Evolutionary conservation across 495 filamentous ascomycete genomes (phyloP).

Genomic region (Aspergillus conjunctus): DNA sequence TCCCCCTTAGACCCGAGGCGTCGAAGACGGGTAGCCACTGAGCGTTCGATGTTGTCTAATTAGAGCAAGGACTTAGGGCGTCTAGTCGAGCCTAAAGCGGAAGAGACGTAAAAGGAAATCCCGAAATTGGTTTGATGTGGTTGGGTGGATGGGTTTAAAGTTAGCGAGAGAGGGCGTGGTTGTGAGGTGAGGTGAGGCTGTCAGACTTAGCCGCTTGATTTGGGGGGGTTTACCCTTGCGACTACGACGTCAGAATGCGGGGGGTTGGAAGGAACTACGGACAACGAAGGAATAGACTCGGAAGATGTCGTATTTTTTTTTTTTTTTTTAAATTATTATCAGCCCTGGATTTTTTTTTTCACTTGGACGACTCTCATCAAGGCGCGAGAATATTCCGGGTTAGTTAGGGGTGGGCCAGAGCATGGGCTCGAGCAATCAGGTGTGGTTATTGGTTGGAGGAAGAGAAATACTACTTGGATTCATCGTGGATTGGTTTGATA

Average conservation of each 20-base stretch:
- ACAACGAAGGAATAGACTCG: no score
- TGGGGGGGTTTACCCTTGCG: neutral
- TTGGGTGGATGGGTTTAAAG: neutral
- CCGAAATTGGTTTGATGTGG: slow-evolving; percentile 6
- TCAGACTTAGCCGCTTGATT: no score
- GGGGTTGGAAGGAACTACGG: neutral
- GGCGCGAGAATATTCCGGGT: slow-evolving; percentile 13
- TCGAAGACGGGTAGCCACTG: no score
- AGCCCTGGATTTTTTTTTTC: no score
- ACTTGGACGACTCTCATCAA: slow-evolving; percentile 1
- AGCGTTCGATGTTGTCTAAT: no score
- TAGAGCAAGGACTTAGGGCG: no score
- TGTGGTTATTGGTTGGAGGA: neutral
- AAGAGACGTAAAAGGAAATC: slow-evolving; percentile 18
- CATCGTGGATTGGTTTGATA: neutral
- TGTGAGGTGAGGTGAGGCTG: neutral
- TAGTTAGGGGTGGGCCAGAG: neutral
- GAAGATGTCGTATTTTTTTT: neutral
- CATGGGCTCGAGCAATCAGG: neutral
- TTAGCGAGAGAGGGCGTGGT: neutral
- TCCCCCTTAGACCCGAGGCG: no score
- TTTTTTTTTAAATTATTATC: neutral
- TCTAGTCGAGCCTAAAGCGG: slow-evolving; percentile 1
- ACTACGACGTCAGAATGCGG: slow-evolving; percentile 8
- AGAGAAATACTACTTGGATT: neutral